Base-by-base conservation (phyloP, 345 rosid species). In the Citrus mangshanensis region DNA sequence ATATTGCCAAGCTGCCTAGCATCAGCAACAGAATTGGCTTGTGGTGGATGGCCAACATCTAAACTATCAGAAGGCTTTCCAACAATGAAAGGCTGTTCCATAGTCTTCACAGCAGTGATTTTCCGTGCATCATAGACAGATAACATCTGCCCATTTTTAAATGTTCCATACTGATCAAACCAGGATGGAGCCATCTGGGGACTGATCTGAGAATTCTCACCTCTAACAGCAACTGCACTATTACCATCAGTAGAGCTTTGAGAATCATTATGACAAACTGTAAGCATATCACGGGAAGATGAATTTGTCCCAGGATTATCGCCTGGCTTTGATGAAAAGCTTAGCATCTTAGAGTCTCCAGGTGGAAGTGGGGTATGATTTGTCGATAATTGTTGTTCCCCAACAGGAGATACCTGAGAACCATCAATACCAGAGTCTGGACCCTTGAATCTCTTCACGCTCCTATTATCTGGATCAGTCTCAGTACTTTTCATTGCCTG, bases 171-270 rank as follows among this genome's bases (percentile, higher is more conserved):
- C 82, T 85, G 91, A 84, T 83, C 91, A 83, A 90, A 91, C 94
- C 96, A 92, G 68, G 95, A 89, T 74, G 95, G 93, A 38, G 90
- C 95, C 91, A 89, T 88, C 84, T 85, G 95, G 71, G 87, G 88
- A 85, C 91, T 92, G 74, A 92, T 80, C 76, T 87, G 89, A 70
- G 89, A 83, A 80, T 87, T 84, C 68, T 88, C 92, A 73, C 82
- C 79, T 80, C 78, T 84, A 63, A 78, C 83, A 40, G 83, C 82
- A 82, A 77, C 85, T 71, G 81, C 34, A 77, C 74, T 74, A 81
- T 80, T 88, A 80, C 84, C 74, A 54, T 76, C 73, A 61, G 86
- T 40, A 42, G 82, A 64, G 83, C 78, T 83, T 72, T 71, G 89
- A 59, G 84, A 28, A 83, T 79, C 85, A 72, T 80, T 87, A 70